phyloP scores from a whole-genome alignment of 164 flowering plant species.

The Aristolochia californica region DNA sequence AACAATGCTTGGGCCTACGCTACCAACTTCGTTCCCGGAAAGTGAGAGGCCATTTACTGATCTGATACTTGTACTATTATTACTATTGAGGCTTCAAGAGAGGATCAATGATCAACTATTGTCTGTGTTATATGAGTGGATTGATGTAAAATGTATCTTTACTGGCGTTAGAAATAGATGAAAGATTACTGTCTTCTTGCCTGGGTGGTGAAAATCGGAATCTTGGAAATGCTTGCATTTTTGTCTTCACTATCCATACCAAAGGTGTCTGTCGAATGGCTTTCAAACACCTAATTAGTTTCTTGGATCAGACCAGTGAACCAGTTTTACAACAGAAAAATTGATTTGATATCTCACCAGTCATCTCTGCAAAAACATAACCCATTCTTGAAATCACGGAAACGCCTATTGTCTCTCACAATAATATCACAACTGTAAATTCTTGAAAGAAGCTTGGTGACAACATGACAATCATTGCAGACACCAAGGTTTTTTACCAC shows the following conservation, averaged over 20 bases:
- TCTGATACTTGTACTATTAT: not conserved
- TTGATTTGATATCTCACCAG: constrained; percentile 7
- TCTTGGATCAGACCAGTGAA: too few relatives aligned
- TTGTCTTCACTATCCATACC: too few relatives aligned
- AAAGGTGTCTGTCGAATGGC: too few relatives aligned
- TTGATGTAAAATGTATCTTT: too few relatives aligned
- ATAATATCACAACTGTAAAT: constrained; percentile 13
- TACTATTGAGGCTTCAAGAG: not conserved
- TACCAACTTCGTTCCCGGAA: constrained; percentile 76
- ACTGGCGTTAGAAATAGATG: too few relatives aligned
- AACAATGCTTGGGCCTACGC: constrained; percentile 86
- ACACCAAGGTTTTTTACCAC: constrained; percentile 19
- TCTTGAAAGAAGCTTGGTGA: constrained; percentile 14
- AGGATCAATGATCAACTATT: too few relatives aligned
- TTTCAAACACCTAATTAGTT: too few relatives aligned
- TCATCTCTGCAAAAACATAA: constrained; percentile 17
- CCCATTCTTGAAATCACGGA: constrained; percentile 19
- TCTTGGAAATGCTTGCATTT: too few relatives aligned
- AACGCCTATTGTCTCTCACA: constrained; percentile 19
- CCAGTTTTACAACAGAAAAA: too few relatives aligned
- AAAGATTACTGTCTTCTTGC: too few relatives aligned
- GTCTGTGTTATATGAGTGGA: too few relatives aligned
- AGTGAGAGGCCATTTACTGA: constrained; percentile 18
- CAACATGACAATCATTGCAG: constrained; percentile 18
- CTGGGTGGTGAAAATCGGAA: too few relatives aligned